These are phyloP conservation scores for Morella rubra DNA, from an alignment of 306 rosid genomes.

Conservation along the genomic window DNA sequence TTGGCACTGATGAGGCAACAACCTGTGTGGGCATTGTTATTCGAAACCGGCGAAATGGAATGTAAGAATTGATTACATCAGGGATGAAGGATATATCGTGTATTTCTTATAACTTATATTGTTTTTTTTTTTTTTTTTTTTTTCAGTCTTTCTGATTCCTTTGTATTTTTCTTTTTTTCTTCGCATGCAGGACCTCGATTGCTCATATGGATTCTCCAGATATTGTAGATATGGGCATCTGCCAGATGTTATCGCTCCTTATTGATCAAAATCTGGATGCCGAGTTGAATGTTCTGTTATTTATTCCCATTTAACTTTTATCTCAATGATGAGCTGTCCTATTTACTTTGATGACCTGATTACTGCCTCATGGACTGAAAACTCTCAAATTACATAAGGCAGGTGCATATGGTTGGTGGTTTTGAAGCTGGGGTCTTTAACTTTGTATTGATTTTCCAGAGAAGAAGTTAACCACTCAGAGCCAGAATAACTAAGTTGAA, in stretches of 20 bases:
- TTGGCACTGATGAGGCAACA: conserved; percentile 98
- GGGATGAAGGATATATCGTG: neutral
- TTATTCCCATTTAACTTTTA: conserved; percentile 6
- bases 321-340: conserved; percentile 6
- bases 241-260: conserved; percentile 68
- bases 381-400: conserved; percentile 24
- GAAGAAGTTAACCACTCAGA: conserved; percentile 33
- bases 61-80: conserved; percentile 46
- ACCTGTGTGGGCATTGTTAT: conserved; percentile 84
- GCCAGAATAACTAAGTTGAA: conserved; percentile 43
- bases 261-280: conserved; percentile 40
- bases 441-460: conserved; percentile 47
- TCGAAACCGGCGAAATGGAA: conserved; percentile 61
- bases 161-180: conserved; percentile 14
- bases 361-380: conserved; percentile 16
- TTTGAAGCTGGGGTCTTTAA: conserved; percentile 61
- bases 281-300: conserved; percentile 55
- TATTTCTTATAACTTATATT: neutral
- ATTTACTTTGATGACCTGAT: conserved; percentile 3
- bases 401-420: conserved; percentile 88
- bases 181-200: conserved; percentile 58
- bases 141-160: conserved; percentile 11
- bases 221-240: conserved; percentile 66
- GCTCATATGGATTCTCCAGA: conserved; percentile 84
- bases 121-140: neutral